Evolutionary conservation across 192 early-diverging fungal species (phyloP).

Genomic region (Backusella sp.): DNA sequence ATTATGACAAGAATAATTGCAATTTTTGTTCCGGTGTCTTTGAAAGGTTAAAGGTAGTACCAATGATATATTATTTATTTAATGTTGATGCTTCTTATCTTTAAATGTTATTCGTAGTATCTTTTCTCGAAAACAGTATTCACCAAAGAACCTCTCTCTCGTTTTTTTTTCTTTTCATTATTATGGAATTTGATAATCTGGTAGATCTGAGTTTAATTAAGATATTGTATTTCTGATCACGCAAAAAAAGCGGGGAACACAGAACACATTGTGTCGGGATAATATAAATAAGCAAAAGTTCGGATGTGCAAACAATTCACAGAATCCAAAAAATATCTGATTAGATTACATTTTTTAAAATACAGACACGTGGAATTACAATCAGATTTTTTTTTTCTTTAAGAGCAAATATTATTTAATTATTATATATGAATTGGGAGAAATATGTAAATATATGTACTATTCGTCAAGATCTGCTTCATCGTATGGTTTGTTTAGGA

Average conservation of each 20-base stretch:
- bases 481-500: slow-evolving; percentile 7
- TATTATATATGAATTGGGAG: background rate
- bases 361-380: background rate
- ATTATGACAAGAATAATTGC: background rate
- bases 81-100: too few relatives aligned
- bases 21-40: background rate
- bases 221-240: background rate
- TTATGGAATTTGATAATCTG: background rate
- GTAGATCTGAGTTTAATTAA: background rate
- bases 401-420: background rate
- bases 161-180: too few relatives aligned
- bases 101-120: background rate
- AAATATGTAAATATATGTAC: background rate
- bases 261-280: background rate
- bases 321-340: background rate
- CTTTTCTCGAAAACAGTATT: background rate
- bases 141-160: background rate
- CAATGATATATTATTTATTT: background rate
- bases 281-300: background rate
- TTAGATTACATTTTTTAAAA: slow-evolving; percentile 3
- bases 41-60: background rate
- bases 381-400: background rate
- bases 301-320: background rate
- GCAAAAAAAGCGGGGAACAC: background rate
- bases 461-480: slow-evolving; percentile 8